Base-by-base conservation (phyloP, 768 basidiomycete species). In the Boletus pseudopeckii region DNA sequence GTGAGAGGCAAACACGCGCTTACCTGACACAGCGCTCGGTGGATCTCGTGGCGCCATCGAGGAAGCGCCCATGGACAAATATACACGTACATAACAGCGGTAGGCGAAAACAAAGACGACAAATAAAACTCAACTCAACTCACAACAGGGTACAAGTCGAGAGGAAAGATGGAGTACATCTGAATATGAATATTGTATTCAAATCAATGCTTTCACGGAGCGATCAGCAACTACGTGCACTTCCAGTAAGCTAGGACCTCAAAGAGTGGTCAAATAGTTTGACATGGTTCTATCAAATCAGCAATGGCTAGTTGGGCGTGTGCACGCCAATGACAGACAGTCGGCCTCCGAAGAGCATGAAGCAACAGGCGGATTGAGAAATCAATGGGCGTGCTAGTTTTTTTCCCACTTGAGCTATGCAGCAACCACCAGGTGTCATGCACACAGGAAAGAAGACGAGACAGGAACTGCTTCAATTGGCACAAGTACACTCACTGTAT, bases 41-140 rank as follows among this genome's bases (percentile, higher is more conserved):
- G 13, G 22, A 9, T 28, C 8, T n/a, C 15, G 45, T 20, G 51
- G 37, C 26, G 30, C 43, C 45, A 28, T 38, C 7, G 8, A 32
- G 17, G 0, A 14, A 45, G 60, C 63, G 63, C 64, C 43, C 52
- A 4, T 44, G 20, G 3, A 45, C 40, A 58, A 53, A 54, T 36
- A 43, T 7, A 26, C 43, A 62, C 52, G 52, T 40, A 62, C 52
- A 49, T 40, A 45, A 52, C 8, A 8, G 8, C 8, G 1, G 32
- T 41, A 24, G 4, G 22, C 15, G 14, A 41, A 15, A 15, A 22
- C 26, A 15, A 45, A 11, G n/a, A 28, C 10, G 26, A 15, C 3
- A 24, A 28, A 28, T 28, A 28, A 28, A 28, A 28, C 8, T 7
- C 28, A 28, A 28, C 28, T 26, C 24, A 6, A 26, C 24, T 26